Conservation (phyloP, 2,329 filamentous ascomycete genomes). For the Exophiala oligosperma region DNA sequence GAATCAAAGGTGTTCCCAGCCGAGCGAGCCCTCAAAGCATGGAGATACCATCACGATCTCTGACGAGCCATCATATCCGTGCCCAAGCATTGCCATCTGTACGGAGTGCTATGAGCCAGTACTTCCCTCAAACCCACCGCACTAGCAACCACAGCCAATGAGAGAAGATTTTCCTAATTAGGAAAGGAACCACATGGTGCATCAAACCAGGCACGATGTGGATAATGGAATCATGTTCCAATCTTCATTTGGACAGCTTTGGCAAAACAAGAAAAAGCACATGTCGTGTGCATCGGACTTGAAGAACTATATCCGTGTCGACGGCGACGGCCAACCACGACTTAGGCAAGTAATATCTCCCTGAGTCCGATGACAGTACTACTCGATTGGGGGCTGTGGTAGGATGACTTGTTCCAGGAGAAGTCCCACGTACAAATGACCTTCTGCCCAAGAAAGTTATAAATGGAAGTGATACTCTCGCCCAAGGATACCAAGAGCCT, state of each 20-base stretch:
- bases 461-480: no score
- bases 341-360: not conserved
- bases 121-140: not conserved
- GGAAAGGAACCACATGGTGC: not conserved
- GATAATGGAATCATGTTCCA: not conserved
- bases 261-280: not conserved
- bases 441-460: no score
- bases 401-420: no score
- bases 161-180: conserved; percentile 3
- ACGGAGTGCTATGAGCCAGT: no score
- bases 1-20: no score
- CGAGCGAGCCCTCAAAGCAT: no score
- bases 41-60: no score
- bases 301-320: not conserved
- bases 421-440: no score
- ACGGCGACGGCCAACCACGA: not conserved
- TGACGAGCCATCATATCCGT: no score
- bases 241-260: not conserved
- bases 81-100: no score
- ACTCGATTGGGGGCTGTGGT: not conserved
- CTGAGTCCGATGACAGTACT: not conserved
- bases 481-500: no score
- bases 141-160: not conserved
- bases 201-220: no score
- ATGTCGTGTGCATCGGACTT: not conserved